Evolutionary conservation across 805 yeast genomes (phyloP).

Genomic region (Cyberlindnera subsufficiens): DNA sequence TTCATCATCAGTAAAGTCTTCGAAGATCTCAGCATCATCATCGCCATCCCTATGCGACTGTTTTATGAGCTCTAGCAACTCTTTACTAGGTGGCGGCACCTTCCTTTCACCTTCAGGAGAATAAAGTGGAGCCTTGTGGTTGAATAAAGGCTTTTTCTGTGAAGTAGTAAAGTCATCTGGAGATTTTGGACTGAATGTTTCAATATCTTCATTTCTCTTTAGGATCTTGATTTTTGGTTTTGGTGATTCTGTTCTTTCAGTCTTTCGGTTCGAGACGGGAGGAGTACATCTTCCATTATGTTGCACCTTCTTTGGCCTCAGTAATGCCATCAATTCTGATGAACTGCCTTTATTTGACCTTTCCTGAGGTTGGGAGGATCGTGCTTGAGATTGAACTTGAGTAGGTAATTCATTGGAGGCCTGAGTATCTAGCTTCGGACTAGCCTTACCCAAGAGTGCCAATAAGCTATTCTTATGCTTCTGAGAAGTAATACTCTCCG

Average conservation of each 20-base stretch:
- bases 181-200: neutral
- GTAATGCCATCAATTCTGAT: constrained; percentile 3
- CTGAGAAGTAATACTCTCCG: constrained; percentile 1
- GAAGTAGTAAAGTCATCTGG: neutral
- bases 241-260: neutral
- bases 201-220: constrained; percentile 13
- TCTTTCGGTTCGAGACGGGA: neutral
- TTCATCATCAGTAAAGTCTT: constrained; percentile 20
- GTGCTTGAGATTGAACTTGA: neutral
- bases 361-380: too few relatives aligned
- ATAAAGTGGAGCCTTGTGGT: neutral
- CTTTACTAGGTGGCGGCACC: constrained; percentile 17
- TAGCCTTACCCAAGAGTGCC: constrained; percentile 3
- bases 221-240: constrained; percentile 20
- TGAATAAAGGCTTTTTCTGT: constrained; percentile 1
- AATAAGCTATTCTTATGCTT: constrained; percentile 17
- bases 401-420: neutral
- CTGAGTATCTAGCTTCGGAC: neutral
- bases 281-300: neutral
- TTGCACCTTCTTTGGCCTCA: constrained; percentile 4
- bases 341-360: neutral
- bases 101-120: neutral
- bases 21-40: constrained; percentile 20
- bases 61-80: constrained; percentile 18
- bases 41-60: constrained; percentile 7